Percentiles rank a stretch among this genome's conserved stretches.
These are phyloP conservation scores for Ananas comosus DNA, from an alignment of 176 grass and related monocot genomes.

Conservation along the genomic window DNA sequence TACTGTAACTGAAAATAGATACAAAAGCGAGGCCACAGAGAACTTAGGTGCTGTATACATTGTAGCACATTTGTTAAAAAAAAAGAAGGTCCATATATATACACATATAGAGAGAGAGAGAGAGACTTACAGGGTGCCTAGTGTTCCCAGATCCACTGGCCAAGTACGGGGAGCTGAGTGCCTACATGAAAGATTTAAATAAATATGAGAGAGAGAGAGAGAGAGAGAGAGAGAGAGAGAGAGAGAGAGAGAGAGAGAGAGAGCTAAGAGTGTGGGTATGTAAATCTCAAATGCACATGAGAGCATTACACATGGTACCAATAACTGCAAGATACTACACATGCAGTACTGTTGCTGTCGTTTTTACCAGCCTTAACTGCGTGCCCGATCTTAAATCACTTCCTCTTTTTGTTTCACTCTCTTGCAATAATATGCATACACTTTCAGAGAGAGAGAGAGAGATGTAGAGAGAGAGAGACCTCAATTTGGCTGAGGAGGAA, in stretches of 20 bases:
- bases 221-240: neutral
- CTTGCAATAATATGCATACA: neutral
- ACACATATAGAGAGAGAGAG: neutral
- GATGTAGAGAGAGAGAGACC: slow-evolving; percentile 7
- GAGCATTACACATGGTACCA: slow-evolving; percentile 30
- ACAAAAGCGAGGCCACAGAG: too few species aligned
- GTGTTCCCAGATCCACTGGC: slow-evolving; percentile 26
- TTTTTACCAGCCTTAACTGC: slow-evolving; percentile 62
- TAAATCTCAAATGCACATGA: slow-evolving; percentile 21
- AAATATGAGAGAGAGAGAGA: slow-evolving; percentile 3
- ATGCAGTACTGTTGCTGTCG: slow-evolving; percentile 8
- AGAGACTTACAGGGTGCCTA: slow-evolving; percentile 35
- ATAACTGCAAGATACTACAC: slow-evolving; percentile 21
- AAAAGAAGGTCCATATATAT: too few species aligned
- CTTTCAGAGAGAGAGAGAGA: neutral
- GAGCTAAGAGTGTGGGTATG: neutral
- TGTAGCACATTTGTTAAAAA: too few species aligned
- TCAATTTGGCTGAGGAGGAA: slow-evolving; percentile 72
- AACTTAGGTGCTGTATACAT: too few species aligned
- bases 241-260: slow-evolving; percentile 2
- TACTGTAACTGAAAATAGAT: too few species aligned
- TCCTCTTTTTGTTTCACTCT: slow-evolving; percentile 47
- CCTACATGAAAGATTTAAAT: slow-evolving; percentile 34
- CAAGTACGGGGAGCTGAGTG: slow-evolving; percentile 71
- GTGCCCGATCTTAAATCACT: slow-evolving; percentile 43